Conservation (phyloP, 257 asterid genomes). For the Hygrophila difformis region DNA sequence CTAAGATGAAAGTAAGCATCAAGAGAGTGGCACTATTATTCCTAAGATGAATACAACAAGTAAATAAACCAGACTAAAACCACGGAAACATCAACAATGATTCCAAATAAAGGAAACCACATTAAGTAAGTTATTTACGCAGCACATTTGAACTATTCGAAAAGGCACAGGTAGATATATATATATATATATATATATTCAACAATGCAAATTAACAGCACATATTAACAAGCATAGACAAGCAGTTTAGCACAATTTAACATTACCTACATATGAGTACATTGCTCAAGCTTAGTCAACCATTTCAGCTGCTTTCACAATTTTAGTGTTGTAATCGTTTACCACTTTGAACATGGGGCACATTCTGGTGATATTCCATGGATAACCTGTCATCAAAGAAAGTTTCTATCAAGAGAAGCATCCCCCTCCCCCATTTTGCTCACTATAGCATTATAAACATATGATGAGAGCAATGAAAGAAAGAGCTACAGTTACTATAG, state of each 20-base stretch:
- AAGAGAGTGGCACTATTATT: no score
- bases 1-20: no score
- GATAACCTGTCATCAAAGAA: conserved; percentile 72
- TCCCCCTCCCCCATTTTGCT: conserved; percentile 20
- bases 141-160: no score
- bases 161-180: no score
- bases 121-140: no score
- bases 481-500: neutral
- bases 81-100: no score
- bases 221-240: no score
- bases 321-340: conserved; percentile 38
- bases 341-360: conserved; percentile 55
- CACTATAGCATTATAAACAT: conserved; percentile 3
- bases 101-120: no score
- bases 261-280: conserved; percentile 55
- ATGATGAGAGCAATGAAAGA: neutral
- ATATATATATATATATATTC: no score
- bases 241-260: conserved; percentile 21
- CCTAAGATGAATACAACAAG: no score
- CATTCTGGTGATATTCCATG: conserved; percentile 70
- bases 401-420: conserved; percentile 31
- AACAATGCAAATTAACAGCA: no score
- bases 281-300: conserved; percentile 41
- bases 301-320: conserved; percentile 52
- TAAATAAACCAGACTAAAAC: no score